Conservation (phyloP, 2,329 filamentous ascomycete species). For the Anisogramma anomala region DNA sequence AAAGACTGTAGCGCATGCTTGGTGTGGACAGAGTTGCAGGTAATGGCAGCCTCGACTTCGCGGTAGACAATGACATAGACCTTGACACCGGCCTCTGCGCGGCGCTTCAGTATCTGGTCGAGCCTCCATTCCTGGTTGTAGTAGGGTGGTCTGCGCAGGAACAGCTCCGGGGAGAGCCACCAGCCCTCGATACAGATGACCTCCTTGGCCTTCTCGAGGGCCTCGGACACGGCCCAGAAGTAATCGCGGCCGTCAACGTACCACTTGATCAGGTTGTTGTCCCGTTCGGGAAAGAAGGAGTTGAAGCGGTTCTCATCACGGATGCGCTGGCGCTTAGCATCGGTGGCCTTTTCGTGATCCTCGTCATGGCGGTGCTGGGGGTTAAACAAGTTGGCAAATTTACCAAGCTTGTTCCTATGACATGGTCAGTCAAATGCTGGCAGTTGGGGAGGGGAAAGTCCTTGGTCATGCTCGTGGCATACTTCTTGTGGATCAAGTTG, state of each 20-base stretch:
- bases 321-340: conserved; percentile 65
- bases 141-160: conserved; percentile 73
- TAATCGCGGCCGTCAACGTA: conserved; percentile 95
- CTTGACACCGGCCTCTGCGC: conserved; percentile 84
- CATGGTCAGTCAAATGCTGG: too few relatives aligned
- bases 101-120: conserved; percentile 76
- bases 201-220: conserved; percentile 81
- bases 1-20: conserved; percentile 73
- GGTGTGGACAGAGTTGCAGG: conserved; percentile 86
- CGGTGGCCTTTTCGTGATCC: conserved; percentile 73
- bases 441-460: too few relatives aligned
- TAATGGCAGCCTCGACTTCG: conserved; percentile 69
- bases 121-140: conserved; percentile 76
- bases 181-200: conserved; percentile 94
- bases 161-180: conserved; percentile 89
- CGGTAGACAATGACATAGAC: conserved; percentile 92
- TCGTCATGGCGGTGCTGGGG: conserved; percentile 87
- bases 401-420: conserved; percentile 45
- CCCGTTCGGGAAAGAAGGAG: conserved; percentile 81
- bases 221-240: conserved; percentile 84
- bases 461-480: conserved; percentile 14
- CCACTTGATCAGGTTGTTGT: conserved; percentile 87
- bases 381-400: conserved; percentile 62
- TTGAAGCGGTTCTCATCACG: conserved; percentile 67
- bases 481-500: conserved; percentile 49